phyloP scores from a whole-genome alignment of 2,329 filamentous ascomycete species.

The Cladosporium sphaerospermum region DNA sequence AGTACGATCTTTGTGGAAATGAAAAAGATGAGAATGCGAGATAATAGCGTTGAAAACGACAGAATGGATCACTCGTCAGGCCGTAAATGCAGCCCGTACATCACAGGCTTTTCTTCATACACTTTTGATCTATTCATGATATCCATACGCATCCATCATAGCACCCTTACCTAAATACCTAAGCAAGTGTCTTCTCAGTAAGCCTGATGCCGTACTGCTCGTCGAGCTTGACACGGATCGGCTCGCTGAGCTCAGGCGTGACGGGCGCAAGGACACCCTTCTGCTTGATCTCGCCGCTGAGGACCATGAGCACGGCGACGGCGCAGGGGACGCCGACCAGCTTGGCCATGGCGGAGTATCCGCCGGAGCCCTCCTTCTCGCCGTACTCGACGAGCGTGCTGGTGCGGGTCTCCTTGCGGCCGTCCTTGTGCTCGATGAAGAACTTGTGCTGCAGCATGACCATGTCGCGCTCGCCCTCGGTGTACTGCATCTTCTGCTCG shows the following conservation, averaged over 20 bases:
- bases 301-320: constrained; percentile 55
- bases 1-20: too few species aligned
- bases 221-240: constrained; percentile 71
- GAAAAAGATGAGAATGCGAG: too few species aligned
- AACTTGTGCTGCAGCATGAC: constrained; percentile 78
- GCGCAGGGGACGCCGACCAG: constrained; percentile 70
- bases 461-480: constrained; percentile 74
- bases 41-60: too few species aligned
- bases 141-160: background rate
- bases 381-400: constrained; percentile 81
- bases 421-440: constrained; percentile 75
- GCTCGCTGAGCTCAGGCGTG: constrained; percentile 62
- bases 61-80: too few species aligned
- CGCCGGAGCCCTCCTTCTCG: constrained; percentile 55
- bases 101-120: background rate
- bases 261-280: constrained; percentile 65
- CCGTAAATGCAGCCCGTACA: too few species aligned
- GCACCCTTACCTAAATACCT: background rate
- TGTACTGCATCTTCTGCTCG: constrained; percentile 88
- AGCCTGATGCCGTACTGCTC: constrained; percentile 69
- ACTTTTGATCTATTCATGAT: background rate
- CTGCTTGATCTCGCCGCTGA: constrained; percentile 32
- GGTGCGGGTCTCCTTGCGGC: constrained; percentile 67
- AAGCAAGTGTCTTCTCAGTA: constrained; percentile 53
- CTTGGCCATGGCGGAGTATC: constrained; percentile 76